Evolutionary conservation across 495 filamentous ascomycete species (phyloP), one percentile per base, ranked within the genome.

Genomic region (Emericellopsis terricola): DNA sequence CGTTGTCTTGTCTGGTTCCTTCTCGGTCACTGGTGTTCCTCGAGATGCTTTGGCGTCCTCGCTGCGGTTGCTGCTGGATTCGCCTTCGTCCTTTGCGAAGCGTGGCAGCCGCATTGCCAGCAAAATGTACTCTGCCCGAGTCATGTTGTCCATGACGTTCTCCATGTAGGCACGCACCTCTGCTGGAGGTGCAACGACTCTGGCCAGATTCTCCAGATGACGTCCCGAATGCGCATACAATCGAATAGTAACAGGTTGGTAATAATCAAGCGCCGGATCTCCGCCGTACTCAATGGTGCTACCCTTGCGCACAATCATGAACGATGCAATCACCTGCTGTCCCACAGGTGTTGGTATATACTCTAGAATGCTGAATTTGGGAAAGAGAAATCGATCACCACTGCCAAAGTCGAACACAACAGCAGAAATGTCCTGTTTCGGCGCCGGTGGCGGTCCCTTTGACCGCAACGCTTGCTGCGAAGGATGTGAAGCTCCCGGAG

Each of bases 321-420:
- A 82, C 1, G 72, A 77, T 19, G 70, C 71, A 36, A 69, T 59
- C 14, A 72, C 61, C 39, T 69, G 57, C 37, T 58, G 51, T 23
- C 51, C 55, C 2, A 36, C 38, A 29, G 38, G 40, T 15, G 38
- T 43, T 9, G 55, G 62, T 15, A 62, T 49, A 33, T 64, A 80
- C 47, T 97, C 86, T 6, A 96, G 55, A 29, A 96, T 79, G 37
- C 76, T 76, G 46, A 82, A 68, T 49, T 81, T 84, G 0, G 89
- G 89, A 47, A 97, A 89, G 14, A 86, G 51, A 47, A 84, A 96
- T 14, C 86, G 73, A 47, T 94, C 89, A 8, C 84, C 84, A 7
- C 71, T 77, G 19, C 76, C 71, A 43, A 94, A 92, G 47, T 94
- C 87, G 35, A 97, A 80, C 8, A 86, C 72, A 2, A 93, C 62